A percentile compares a stretch with the other conserved stretches of the same genome.
These are phyloP conservation scores for Trametes versicolor DNA, from an alignment of 1,284 basidiomycete genomes.

Conservation along the genomic window DNA sequence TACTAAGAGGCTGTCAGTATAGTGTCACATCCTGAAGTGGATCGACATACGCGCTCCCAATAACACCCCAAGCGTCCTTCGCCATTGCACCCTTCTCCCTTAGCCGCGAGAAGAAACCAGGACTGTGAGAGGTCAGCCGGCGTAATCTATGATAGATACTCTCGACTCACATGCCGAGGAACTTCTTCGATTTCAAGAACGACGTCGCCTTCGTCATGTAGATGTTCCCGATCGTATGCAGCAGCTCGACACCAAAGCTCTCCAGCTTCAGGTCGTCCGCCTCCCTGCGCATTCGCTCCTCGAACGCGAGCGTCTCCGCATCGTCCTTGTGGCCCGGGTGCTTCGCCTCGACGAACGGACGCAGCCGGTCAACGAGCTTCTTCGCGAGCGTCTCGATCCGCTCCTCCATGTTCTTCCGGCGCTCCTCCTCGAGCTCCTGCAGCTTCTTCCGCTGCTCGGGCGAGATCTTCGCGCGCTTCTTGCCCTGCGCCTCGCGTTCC, in stretches of 20 bases:
- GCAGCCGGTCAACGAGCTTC: constrained; percentile 85
- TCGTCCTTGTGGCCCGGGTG: constrained; percentile 89
- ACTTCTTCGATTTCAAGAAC: constrained; percentile 91
- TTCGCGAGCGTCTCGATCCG: constrained; percentile 77
- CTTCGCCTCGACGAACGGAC: constrained; percentile 91
- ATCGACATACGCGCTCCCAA: constrained; percentile 84
- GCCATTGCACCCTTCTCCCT: constrained; percentile 95
- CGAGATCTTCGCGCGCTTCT: constrained; percentile 73
- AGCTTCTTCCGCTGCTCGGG: constrained; percentile 89
- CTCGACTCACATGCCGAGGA: constrained; percentile 82
- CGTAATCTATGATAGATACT: neutral
- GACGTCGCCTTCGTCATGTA: constrained; percentile 95
- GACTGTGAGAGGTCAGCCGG: constrained; percentile 54
- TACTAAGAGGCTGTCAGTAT: constrained; percentile 46
- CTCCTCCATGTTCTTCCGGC: constrained; percentile 82
- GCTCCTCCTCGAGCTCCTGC: constrained; percentile 81
- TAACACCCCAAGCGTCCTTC: constrained; percentile 94
- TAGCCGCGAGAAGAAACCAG: constrained; percentile 92
- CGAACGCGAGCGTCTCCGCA: constrained; percentile 83
- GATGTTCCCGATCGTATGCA: constrained; percentile 89
- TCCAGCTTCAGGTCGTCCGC: constrained; percentile 98
- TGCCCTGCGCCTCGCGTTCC: constrained; percentile 41
- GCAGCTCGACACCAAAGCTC: constrained; percentile 95
- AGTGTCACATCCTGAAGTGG: constrained; percentile 12
- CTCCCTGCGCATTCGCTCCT: constrained; percentile 83